phyloP scores from a whole-genome alignment of 148 eudicot species.

The Heliamphora exappendiculata region DNA sequence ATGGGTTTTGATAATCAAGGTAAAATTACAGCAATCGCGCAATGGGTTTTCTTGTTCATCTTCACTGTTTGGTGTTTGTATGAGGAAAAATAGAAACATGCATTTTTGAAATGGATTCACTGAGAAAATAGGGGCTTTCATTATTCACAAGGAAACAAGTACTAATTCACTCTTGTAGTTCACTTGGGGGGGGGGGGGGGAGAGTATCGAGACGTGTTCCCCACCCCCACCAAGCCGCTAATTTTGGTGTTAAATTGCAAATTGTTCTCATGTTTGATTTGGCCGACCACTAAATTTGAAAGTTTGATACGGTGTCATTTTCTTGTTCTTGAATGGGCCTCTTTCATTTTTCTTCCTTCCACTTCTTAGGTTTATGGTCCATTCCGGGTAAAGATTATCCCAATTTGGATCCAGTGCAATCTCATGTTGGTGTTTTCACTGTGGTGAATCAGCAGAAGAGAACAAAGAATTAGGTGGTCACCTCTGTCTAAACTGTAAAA shows the following conservation, averaged over 20 bases:
- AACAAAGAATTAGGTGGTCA: slow-evolving; percentile 12
- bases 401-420: no score
- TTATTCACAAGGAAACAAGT: no score
- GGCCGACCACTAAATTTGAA: no score
- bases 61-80: neutral
- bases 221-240: no score
- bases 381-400: no score
- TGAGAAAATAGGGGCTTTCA: no score
- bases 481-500: neutral
- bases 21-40: neutral
- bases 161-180: neutral
- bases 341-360: no score
- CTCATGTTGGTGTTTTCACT: slow-evolving; percentile 2
- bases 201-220: neutral
- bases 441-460: slow-evolving; percentile 15
- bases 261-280: neutral
- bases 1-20: neutral
- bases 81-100: neutral
- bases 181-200: neutral
- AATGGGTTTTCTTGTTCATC: neutral
- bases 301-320: no score
- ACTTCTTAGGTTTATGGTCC: no score
- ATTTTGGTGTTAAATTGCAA: neutral
- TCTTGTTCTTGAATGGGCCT: no score
- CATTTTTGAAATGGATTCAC: no score